Percentiles rank a stretch among this genome's conserved stretches.
Evolutionary conservation across 768 basidiomycete genomes (phyloP).

Genomic region (Suillus tomentosus): DNA sequence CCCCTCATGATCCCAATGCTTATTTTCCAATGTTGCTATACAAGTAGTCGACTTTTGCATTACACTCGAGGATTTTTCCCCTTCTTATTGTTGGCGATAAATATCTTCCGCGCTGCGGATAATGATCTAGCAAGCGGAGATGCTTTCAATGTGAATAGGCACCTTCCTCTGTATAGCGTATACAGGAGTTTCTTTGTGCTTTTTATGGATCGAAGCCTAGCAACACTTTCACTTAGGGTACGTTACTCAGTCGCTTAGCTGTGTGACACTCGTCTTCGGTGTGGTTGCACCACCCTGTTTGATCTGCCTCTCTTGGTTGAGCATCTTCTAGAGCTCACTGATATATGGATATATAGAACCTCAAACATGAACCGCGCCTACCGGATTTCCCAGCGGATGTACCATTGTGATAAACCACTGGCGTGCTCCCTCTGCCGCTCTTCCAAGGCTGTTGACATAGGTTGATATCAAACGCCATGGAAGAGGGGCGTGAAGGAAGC

Average conservation of each 20-base stretch:
- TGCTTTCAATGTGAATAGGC: background rate
- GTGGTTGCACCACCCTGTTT: background rate
- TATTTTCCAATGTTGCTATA: slow-evolving; percentile 86
- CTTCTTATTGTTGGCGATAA: background rate
- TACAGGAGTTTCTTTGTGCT: background rate
- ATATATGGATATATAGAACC: background rate
- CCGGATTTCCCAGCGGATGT: background rate
- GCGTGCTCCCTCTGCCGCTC: background rate
- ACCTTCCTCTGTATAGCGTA: background rate
- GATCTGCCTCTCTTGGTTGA: background rate
- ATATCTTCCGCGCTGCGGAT: slow-evolving; percentile 33
- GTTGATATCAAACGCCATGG: background rate
- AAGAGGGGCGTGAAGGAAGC: background rate
- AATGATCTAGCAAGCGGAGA: background rate
- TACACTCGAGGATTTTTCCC: slow-evolving; percentile 8
- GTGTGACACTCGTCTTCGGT: background rate
- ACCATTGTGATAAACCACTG: background rate
- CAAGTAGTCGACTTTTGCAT: slow-evolving; percentile 35
- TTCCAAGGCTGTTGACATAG: background rate
- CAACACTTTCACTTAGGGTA: background rate
- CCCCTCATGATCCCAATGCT: slow-evolving; percentile 79
- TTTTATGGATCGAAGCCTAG: background rate
- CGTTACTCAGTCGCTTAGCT: background rate
- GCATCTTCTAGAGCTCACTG: background rate
- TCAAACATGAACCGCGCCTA: background rate